Evolutionary conservation across 2,329 filamentous ascomycete species (phyloP).

Genomic region (Podosphaera xanthii): DNA sequence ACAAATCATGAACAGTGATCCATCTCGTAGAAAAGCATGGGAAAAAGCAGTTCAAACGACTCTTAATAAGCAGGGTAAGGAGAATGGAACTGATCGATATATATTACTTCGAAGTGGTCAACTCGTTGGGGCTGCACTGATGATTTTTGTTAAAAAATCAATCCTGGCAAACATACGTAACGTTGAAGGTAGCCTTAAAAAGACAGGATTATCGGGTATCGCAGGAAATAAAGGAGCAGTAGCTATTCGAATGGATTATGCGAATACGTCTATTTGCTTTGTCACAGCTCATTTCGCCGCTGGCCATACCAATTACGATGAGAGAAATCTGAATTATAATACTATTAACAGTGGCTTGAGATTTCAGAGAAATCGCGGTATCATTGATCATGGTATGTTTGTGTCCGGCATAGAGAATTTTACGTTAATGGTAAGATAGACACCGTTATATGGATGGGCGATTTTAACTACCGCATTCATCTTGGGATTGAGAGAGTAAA

Average conservation of each 20-base stretch:
- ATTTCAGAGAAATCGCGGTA: conserved; percentile 76
- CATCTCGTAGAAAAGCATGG: conserved; percentile 64
- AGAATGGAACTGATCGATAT: conserved; percentile 51
- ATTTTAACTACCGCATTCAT: conserved; percentile 96
- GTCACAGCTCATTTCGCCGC: conserved; percentile 92
- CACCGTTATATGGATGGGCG: conserved; percentile 79
- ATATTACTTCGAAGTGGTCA: conserved; percentile 80
- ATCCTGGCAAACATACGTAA: conserved; percentile 71
- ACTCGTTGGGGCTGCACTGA: conserved; percentile 77
- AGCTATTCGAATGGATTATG: conserved; percentile 85
- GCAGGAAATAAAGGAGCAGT: conserved; percentile 96
- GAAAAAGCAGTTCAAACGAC: conserved; percentile 58
- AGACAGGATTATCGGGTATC: conserved; percentile 84
- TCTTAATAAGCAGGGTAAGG: conserved; percentile 48
- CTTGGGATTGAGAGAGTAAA: conserved; percentile 57
- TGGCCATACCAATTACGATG: conserved; percentile 90
- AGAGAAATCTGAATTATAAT: conserved; percentile 76
- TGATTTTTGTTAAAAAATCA: conserved; percentile 70
- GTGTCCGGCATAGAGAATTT: background rate
- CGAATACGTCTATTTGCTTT: conserved; percentile 79
- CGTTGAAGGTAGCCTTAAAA: conserved; percentile 88
- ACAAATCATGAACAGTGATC: conserved; percentile 97
- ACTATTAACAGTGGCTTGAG: conserved; percentile 48
- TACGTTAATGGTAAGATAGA: conserved; percentile 20
- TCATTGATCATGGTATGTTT: conserved; percentile 59